Conservation (phyloP, 2,329 filamentous ascomycete species). For the Pleoardoris graminearum region DNA sequence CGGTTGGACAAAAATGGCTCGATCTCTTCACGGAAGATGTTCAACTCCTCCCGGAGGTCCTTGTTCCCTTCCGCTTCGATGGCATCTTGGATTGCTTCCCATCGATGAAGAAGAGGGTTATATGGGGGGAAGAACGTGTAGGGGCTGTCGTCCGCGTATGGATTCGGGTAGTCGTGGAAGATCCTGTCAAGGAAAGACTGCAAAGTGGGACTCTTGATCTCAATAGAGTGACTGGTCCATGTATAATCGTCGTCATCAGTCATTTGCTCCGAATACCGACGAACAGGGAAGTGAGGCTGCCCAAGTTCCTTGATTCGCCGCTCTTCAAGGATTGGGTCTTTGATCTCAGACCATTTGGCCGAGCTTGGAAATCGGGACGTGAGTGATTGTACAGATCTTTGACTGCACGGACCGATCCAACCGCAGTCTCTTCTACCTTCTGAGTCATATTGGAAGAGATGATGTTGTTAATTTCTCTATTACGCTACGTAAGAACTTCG, state of each 20-base stretch:
- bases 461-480: not conserved
- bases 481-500: not conserved
- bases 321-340: conserved; percentile 1
- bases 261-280: conserved; percentile 1
- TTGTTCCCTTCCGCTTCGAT: conserved; percentile 1
- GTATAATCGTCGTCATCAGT: not conserved
- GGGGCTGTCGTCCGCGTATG: not conserved
- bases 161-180: conserved; percentile 4
- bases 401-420: conserved; percentile 3
- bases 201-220: conserved; percentile 2
- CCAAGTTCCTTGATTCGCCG: conserved; percentile 3
- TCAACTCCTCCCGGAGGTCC: not conserved
- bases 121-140: not conserved
- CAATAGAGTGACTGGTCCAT: not conserved
- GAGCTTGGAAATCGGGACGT: not conserved
- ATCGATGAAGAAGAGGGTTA: not conserved
- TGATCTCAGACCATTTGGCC: conserved; percentile 2
- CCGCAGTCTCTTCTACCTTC: not conserved
- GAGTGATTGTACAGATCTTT: conserved; percentile 6
- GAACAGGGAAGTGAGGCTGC: not conserved
- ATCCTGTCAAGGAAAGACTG: conserved; percentile 3
- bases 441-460: not conserved
- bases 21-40: not conserved
- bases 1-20: not conserved
- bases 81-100: not conserved